These are phyloP conservation scores for Acacia pycnantha DNA, from an alignment of 331 rosid genomes.

Conservation along the genomic window DNA sequence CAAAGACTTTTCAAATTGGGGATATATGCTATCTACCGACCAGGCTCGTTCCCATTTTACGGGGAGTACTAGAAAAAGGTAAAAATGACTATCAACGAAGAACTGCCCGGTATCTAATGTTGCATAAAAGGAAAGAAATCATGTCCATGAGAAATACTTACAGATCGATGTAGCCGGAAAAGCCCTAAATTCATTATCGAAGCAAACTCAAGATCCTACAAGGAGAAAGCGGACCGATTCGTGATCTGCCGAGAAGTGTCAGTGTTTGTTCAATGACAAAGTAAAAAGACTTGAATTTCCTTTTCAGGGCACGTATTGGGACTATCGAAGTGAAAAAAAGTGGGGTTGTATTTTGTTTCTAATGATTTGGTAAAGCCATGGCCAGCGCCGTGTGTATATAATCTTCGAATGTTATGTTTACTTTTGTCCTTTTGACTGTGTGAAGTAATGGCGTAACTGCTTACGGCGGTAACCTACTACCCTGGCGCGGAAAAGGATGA, in stretches of 20 bases:
- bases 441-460: neutral
- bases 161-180: slow-evolving; percentile 32
- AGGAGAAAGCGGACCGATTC: neutral
- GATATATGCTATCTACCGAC: neutral
- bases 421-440: neutral
- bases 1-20: neutral
- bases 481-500: neutral
- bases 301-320: neutral
- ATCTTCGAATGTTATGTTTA: neutral
- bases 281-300: neutral
- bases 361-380: neutral
- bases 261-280: neutral
- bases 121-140: neutral
- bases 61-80: neutral
- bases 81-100: neutral
- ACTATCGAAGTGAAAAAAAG: neutral
- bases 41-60: neutral
- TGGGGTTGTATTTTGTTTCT: neutral
- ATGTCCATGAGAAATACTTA: slow-evolving; percentile 29
- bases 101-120: neutral
- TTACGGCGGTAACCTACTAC: slow-evolving; percentile 10
- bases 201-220: neutral
- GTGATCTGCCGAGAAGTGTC: neutral
- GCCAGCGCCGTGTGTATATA: neutral
- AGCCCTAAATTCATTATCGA: slow-evolving; percentile 54